Base-by-base conservation (phyloP, 768 basidiomycete species). In the Russula emetica region DNA sequence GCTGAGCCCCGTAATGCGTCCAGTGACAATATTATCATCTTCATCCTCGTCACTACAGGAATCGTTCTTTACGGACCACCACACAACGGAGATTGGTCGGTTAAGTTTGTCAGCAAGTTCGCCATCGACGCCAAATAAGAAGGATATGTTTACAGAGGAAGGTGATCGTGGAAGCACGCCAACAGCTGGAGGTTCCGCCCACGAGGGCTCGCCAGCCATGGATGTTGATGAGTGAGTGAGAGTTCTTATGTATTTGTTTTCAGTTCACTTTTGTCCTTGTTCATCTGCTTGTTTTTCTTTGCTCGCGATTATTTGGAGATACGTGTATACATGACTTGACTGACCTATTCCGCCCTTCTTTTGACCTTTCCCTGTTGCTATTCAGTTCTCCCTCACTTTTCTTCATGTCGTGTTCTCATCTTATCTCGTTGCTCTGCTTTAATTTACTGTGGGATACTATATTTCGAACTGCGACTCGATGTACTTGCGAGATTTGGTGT, bases 71-170 rank as follows among this genome's bases (percentile, higher is more conserved):
- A 49, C 66, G 24, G 66, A 66, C 22, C 58, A 66, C 26, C 55
- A 63, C 45, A 45, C 66, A 36, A 50, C 50, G 6, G 68, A 66
- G 24, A 51, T 69, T 24, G 57, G 66, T 42, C 50, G 52, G 42
- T 62, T 69, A 18, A 69, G 61, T 45, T 30, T 69, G 20, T 60
- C 62, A 2, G 52, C 28, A 45, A 60, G 55, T 55, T 38, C 58
- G 18, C 57, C 60, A 13, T 58, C 58, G 45, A 60, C 54, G 20
- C 59, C 64, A 22, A 63, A 67, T 36, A 69, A 69, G 62, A 69
- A 69, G 57, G 68, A 67, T 47, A 63, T 69, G 66, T 69, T 69
- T 53, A 67, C 66, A 11, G 68, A 69, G 40, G 68, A 59, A 36
- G 66, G 66, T 3, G 68, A 69, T 7, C 66, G 66, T 13, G 56